Base-by-base conservation (phyloP, 208 protist species). In the Acanthamoeba comandoni region DNA sequence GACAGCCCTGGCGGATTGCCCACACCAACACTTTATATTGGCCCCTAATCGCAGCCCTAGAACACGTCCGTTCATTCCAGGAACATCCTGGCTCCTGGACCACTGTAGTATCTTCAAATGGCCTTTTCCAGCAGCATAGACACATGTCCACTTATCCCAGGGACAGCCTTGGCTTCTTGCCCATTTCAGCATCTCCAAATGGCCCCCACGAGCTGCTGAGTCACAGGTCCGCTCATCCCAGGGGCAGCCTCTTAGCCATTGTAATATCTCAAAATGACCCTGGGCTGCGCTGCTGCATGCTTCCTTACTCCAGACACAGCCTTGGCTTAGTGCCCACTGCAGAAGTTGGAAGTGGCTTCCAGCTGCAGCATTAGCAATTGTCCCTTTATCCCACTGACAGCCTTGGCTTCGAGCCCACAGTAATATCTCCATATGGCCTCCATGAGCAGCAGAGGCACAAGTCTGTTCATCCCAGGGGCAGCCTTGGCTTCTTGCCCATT, bases 381-480 rank as follows among this genome's bases (percentile, higher is more conserved):
- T 43, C 7, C 19, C 5, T 43, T 39, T 51, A n/a, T 79, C 39
- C 69, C 69, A 79, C 17, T 29, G 69, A 43, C 69, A 79, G 7
- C 22, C 69, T 13, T 79, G 7, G 9, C 24, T 29, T 12, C 69
- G 69, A 39, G 69, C 69, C 69, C 69, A 79, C 9, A 15, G 24
- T 9, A 79, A 43, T 9, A 79, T 51, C 9, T 79, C 69, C 9
- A 79, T n/a, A 43, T 79, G 69, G 69, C 69, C 69, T 8, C 8
- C 9, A 26, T n/a, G 11, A 52, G 69, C 69, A 31, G 39, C 39
- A 8, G 43, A 12, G 29, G 11, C 11, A 43, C 69, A 79, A n/a
- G 69, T 79, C 9, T 43, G 19, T n/a, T 8, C 69, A 52, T 79
- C 69, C 69, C 69, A 79, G 39, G 69, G 69, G n/a, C 69, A 79